Percentiles rank a stretch among this genome's conserved stretches.
phyloP scores from a whole-genome alignment of 2,329 filamentous ascomycete species.

The Venturia carpophila region DNA sequence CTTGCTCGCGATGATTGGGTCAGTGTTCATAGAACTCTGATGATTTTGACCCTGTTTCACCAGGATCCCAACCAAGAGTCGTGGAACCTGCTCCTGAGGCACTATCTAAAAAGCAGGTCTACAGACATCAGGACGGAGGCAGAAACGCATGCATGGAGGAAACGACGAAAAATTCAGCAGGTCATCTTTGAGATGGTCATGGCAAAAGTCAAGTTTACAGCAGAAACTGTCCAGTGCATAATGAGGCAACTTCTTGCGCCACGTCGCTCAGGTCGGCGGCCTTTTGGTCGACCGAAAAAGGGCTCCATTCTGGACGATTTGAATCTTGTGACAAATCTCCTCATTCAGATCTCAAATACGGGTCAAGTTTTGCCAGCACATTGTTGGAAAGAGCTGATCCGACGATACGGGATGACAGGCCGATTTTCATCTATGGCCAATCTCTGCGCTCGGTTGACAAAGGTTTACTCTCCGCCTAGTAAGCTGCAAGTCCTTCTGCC shows the following conservation, averaged over 20 bases:
- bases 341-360: constrained; percentile 40
- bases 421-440: constrained; percentile 45
- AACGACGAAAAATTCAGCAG: constrained; percentile 25
- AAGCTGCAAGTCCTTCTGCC: background rate
- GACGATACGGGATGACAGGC: constrained; percentile 50
- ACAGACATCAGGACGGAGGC: background rate
- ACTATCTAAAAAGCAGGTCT: constrained; percentile 26
- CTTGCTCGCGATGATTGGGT: constrained; percentile 43
- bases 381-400: constrained; percentile 52
- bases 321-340: constrained; percentile 40
- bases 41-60: constrained; percentile 42
- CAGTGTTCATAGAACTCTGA: constrained; percentile 49
- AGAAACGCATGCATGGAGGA: constrained; percentile 19
- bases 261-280: constrained; percentile 28
- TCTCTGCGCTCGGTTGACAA: constrained; percentile 45
- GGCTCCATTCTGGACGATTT: constrained; percentile 30
- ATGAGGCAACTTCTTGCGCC: constrained; percentile 33
- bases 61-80: constrained; percentile 31
- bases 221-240: constrained; percentile 39
- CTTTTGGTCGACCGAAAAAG: constrained; percentile 20
- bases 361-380: constrained; percentile 36
- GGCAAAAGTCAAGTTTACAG: constrained; percentile 35
- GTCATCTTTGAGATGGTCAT: constrained; percentile 45
- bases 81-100: constrained; percentile 43
- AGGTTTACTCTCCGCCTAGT: constrained; percentile 12